phyloP scores from a whole-genome alignment of 2,329 filamentous ascomycete species.

The Fusarium sp. region DNA sequence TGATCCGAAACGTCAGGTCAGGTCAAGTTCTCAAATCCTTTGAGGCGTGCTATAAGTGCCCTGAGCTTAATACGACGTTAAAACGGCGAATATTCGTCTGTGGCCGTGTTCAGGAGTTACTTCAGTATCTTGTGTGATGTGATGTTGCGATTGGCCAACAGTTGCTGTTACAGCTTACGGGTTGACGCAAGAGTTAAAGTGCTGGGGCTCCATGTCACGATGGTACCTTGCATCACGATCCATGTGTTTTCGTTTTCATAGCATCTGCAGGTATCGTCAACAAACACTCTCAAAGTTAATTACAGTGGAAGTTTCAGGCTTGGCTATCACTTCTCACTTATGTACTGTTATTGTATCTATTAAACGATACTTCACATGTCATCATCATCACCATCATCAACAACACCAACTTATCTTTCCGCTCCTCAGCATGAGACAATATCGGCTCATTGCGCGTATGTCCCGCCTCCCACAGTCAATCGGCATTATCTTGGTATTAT shows the following conservation, averaged over 20 bases:
- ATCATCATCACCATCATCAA: not conserved
- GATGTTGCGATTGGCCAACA: slow-evolving; percentile 22
- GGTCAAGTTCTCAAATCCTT: not conserved
- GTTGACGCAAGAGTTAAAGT: not conserved
- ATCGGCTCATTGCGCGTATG: slow-evolving; percentile 18
- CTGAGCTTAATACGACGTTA: slow-evolving; percentile 10
- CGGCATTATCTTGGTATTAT: slow-evolving; percentile 8
- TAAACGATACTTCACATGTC: not conserved
- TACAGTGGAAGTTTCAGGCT: not conserved
- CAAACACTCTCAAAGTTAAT: not conserved
- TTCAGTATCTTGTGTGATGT: not conserved
- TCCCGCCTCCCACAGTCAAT: slow-evolving; percentile 7
- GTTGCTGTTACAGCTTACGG: slow-evolving; percentile 1
- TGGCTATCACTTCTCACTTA: not conserved
- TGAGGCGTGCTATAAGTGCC: slow-evolving; percentile 5
- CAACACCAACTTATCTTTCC: not conserved
- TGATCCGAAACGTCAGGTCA: slow-evolving; percentile 12
- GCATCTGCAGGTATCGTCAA: not conserved
- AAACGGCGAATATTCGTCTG: not conserved
- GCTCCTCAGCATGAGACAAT: slow-evolving; percentile 13
- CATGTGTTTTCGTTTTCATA: slow-evolving; percentile 1
- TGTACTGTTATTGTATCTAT: not conserved
- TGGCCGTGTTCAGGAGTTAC: not conserved
- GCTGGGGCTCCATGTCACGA: not conserved
- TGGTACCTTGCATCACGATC: slow-evolving; percentile 1